phyloP scores from a whole-genome alignment of 2,329 filamentous ascomycete genomes.

The Sarocladium oryzae region DNA sequence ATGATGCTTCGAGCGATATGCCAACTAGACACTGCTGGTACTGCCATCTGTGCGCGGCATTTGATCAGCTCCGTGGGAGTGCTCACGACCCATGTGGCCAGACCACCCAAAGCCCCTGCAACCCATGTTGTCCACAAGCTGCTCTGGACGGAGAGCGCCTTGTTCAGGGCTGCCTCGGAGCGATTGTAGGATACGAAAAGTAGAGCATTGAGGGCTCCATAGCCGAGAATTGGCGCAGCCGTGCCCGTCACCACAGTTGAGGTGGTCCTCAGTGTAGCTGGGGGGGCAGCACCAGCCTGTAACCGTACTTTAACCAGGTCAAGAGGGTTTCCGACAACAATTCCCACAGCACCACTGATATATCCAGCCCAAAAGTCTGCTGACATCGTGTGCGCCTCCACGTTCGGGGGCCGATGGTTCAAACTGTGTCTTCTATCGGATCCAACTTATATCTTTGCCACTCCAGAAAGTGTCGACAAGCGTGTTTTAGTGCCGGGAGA shows the following conservation, averaged over 20 bases:
- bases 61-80: slow-evolving; percentile 89
- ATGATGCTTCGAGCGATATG: slow-evolving; percentile 56
- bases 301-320: slow-evolving; percentile 60
- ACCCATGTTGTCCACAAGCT: slow-evolving; percentile 65
- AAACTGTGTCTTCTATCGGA: not conserved
- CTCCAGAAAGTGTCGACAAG: too few species aligned
- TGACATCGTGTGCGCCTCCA: slow-evolving; percentile 49
- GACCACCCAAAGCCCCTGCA: slow-evolving; percentile 73
- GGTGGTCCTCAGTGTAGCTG: slow-evolving; percentile 15
- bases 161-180: slow-evolving; percentile 57
- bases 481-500: too few species aligned
- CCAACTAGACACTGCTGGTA: slow-evolving; percentile 49
- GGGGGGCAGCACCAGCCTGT: slow-evolving; percentile 49
- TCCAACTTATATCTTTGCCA: too few species aligned
- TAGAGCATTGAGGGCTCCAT: slow-evolving; percentile 84
- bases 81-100: slow-evolving; percentile 80
- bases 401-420: not conserved
- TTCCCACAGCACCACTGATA: slow-evolving; percentile 76
- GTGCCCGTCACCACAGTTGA: slow-evolving; percentile 53
- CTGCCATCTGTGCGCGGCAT: slow-evolving; percentile 69
- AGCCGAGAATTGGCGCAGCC: slow-evolving; percentile 79
- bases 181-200: slow-evolving; percentile 90
- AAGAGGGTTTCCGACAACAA: slow-evolving; percentile 82
- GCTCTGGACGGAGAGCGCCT: slow-evolving; percentile 25
- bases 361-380: slow-evolving; percentile 94